Conservation (phyloP, 139 green algal species). For the Coelastrella sp. region DNA sequence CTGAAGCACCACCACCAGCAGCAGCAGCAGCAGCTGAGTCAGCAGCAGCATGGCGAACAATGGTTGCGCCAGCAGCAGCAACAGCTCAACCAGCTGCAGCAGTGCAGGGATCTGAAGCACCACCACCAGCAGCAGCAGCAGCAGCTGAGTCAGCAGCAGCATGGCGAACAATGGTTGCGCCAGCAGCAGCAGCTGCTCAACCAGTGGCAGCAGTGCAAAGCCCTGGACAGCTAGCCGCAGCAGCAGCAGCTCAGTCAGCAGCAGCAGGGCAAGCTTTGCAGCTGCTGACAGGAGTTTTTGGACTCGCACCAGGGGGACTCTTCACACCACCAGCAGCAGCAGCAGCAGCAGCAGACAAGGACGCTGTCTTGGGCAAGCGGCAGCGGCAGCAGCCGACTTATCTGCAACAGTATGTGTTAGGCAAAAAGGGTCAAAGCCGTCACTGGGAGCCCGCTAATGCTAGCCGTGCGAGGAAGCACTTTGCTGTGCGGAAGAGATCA, state of each 20-base stretch:
- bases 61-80: not conserved
- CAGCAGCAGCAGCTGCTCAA: slow-evolving; percentile 5
- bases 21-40: slow-evolving; percentile 11
- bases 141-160: not conserved
- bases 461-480: too few relatives aligned
- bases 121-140: slow-evolving; percentile 10
- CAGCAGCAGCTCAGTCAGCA: not conserved
- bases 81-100: not conserved
- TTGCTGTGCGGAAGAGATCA: too few relatives aligned
- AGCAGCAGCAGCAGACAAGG: too few relatives aligned
- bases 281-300: not conserved
- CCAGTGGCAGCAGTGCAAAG: not conserved
- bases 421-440: too few relatives aligned
- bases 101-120: not conserved
- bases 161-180: not conserved
- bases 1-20: not conserved
- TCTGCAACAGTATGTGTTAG: too few relatives aligned
- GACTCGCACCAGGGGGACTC: not conserved
- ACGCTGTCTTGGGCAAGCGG: too few relatives aligned
- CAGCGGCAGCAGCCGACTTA: too few relatives aligned
- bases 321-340: not conserved
- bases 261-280: not conserved
- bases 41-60: not conserved
- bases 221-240: not conserved
- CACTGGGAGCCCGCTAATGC: too few relatives aligned